phyloP scores from a whole-genome alignment of 495 filamentous ascomycete species.

The Sporormia fimetaria region DNA sequence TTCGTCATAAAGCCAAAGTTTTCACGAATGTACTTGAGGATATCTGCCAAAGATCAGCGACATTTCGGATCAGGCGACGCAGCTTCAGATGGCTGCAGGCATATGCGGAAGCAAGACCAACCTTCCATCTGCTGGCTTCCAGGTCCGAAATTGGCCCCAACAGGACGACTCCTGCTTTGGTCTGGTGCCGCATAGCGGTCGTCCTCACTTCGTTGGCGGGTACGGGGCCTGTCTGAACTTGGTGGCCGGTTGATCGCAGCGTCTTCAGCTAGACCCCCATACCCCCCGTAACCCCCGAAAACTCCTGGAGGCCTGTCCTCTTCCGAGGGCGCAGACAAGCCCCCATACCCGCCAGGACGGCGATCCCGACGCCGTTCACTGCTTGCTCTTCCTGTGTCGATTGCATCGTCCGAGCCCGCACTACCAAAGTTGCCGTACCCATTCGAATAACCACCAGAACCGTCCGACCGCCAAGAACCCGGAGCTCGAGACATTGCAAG shows the following conservation, averaged over 20 bases:
- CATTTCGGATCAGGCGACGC: neutral
- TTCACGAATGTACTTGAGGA: slow-evolving; percentile 60
- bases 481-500: slow-evolving; percentile 21
- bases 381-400: slow-evolving; percentile 2
- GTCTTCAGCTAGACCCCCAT: too few species aligned
- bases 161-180: slow-evolving; percentile 22
- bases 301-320: slow-evolving; percentile 13
- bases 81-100: neutral
- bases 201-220: slow-evolving; percentile 24
- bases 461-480: slow-evolving; percentile 8
- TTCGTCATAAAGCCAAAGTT: slow-evolving; percentile 89
- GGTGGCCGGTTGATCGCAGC: too few species aligned
- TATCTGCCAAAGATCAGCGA: slow-evolving; percentile 34
- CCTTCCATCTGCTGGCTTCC: slow-evolving; percentile 36
- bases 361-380: slow-evolving; percentile 24
- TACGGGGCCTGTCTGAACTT: too few species aligned
- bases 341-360: slow-evolving; percentile 36
- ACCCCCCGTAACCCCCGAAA: too few species aligned
- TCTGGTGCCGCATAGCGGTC: slow-evolving; percentile 15
- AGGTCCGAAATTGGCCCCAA: slow-evolving; percentile 26
- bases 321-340: slow-evolving; percentile 22
- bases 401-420: slow-evolving; percentile 7
- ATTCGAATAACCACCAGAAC: slow-evolving; percentile 21
- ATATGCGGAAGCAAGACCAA: slow-evolving; percentile 10
- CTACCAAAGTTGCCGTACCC: slow-evolving; percentile 8